Conservation (phyloP, 2,329 filamentous ascomycete species). For the Neonectria hederae region DNA sequence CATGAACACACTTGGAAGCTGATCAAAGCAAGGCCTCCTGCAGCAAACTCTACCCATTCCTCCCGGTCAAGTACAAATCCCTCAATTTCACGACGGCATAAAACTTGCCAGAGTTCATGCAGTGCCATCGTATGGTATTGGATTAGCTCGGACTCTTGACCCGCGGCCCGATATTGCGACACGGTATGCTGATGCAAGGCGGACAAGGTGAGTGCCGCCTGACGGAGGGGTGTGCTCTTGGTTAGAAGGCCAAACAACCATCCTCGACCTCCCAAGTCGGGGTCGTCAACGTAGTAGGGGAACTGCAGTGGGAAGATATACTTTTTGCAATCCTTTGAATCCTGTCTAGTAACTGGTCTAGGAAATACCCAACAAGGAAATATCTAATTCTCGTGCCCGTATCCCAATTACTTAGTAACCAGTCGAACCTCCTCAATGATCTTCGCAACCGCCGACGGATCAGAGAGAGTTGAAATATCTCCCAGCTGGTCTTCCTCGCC, state of each 20-base stretch:
- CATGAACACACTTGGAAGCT: slow-evolving; percentile 36
- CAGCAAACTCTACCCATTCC: slow-evolving; percentile 40
- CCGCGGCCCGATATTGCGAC: slow-evolving; percentile 28
- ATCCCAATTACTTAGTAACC: slow-evolving; percentile 5
- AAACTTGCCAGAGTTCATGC: slow-evolving; percentile 36
- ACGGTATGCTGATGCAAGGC: slow-evolving; percentile 41
- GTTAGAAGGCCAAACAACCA: slow-evolving; percentile 41
- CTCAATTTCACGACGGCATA: slow-evolving; percentile 19
- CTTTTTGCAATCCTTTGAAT: background rate
- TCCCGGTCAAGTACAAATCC: slow-evolving; percentile 27
- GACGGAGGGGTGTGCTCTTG: slow-evolving; percentile 33
- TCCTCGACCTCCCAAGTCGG: slow-evolving; percentile 38
- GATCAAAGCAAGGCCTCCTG: slow-evolving; percentile 39
- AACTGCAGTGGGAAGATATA: slow-evolving; percentile 43
- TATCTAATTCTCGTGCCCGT: no score
- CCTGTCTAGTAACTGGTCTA: background rate
- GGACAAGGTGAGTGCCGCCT: slow-evolving; percentile 40
- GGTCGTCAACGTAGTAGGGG: slow-evolving; percentile 39
- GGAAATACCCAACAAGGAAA: background rate
- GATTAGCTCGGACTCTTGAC: slow-evolving; percentile 34
- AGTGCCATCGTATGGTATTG: slow-evolving; percentile 41
- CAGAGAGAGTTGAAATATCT: slow-evolving; percentile 87
- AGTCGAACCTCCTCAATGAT: slow-evolving; percentile 69
- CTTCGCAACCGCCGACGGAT: slow-evolving; percentile 84
- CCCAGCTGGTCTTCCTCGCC: slow-evolving; percentile 94